phyloP scores from a whole-genome alignment of 768 basidiomycete genomes.

The Hericium coralloides region DNA sequence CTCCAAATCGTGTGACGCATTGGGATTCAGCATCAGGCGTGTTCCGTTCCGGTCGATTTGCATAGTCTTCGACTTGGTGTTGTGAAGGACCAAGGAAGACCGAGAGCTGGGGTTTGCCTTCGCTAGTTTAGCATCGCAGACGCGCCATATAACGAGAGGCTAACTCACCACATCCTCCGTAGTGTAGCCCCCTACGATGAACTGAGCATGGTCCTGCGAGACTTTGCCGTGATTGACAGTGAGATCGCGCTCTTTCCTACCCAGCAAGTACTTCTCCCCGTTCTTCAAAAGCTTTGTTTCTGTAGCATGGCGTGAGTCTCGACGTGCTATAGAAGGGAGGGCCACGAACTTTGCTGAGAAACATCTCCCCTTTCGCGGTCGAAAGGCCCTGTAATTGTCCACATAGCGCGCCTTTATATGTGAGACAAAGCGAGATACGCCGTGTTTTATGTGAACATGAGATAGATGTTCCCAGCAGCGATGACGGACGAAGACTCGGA shows the following conservation, averaged over 20 bases:
- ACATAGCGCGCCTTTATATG: constrained; percentile 28
- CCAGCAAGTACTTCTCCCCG: constrained; percentile 42
- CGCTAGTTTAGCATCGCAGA: not conserved
- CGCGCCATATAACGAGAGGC: not conserved
- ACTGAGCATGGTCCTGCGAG: constrained; percentile 50
- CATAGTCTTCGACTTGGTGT: constrained; percentile 39
- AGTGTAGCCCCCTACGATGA: constrained; percentile 45
- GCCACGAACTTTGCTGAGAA: constrained; percentile 31
- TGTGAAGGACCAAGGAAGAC: constrained; percentile 41
- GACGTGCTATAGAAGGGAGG: not conserved
- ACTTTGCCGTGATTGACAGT: constrained; percentile 53
- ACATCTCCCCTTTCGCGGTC: constrained; percentile 31
- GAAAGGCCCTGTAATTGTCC: constrained; percentile 47
- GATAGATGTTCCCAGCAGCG: too few species aligned
- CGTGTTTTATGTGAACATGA: too few species aligned
- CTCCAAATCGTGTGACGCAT: constrained; percentile 32
- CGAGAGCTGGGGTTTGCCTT: constrained; percentile 41
- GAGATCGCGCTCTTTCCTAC: constrained; percentile 44
- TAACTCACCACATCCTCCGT: constrained; percentile 46
- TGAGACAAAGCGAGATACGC: too few species aligned
- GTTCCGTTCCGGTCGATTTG: constrained; percentile 31
- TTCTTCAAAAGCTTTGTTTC: constrained; percentile 57
- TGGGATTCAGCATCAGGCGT: constrained; percentile 26
- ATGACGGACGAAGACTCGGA: too few species aligned
- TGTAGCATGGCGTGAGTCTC: constrained; percentile 13